Base-by-base conservation (phyloP, 1,139 yeast species). In the Pneumocystis wakefieldiae region DNA sequence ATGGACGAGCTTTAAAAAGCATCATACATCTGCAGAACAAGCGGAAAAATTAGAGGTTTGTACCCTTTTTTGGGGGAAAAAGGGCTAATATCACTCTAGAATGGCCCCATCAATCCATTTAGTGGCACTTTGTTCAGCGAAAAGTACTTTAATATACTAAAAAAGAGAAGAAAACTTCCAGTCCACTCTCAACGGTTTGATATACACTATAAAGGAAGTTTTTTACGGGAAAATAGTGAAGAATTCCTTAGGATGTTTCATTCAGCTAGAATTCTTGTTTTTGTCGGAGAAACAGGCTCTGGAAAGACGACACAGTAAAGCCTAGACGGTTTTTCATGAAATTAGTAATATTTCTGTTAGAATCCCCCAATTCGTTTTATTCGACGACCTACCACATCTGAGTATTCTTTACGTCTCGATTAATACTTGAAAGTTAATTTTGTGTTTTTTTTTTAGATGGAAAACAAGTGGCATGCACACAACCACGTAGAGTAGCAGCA, bases 211-310 rank as follows among this genome's bases (percentile, higher is more conserved):
- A 35, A 29, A 12, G 35, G 15, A 10, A 24, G 14, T 17, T 32
- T 32, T 39, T 19, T 8, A 15, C 5, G 8, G 10, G n/a, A 36
- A 48, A 14, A 35, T 35, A 61, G 67, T 6, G 86, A 84, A 63
- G 96, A 91, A 75, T 94, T 92, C 72, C 79, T 92, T 66, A 79
- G 80, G 68, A 82, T 87, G 67, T 92, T 87, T 76, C 97, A 92
- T 67, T 77, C 81, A 19, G 84, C 94, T 60, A 98, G 92, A 75
- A 87, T 92, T 72, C 87, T 92, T 95, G 97, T 92, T 61, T 90
- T 92, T 75, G 97, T 92, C 59, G 98, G 98, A 77, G 98, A 92
- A 74, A 92, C 98, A 1, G 97, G 97, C 75, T 88, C 96, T 17
- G 97, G 97, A 80, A 91, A 91, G 73, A 91, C 97, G 35, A 91